Evolutionary conservation across 2,329 filamentous ascomycete genomes (phyloP).

Genomic region (Trichoderma sp.): DNA sequence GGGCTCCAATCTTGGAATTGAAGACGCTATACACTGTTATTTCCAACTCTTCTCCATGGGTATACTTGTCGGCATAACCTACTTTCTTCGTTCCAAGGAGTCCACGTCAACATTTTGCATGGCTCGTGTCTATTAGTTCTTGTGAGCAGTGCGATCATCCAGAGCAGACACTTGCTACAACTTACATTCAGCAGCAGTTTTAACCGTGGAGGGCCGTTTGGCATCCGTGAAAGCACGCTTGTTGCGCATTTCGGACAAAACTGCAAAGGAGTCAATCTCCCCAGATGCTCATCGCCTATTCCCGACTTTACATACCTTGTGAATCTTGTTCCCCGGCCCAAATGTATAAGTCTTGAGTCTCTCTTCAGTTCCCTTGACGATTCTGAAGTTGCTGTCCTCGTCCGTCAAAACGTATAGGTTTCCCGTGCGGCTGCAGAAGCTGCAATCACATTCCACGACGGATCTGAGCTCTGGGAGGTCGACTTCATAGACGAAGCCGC

Average conservation of each 20-base stretch:
- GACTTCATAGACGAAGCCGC: slow-evolving; percentile 50
- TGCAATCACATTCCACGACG: slow-evolving; percentile 62
- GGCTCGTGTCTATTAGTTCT: neutral
- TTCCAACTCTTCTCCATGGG: slow-evolving; percentile 22
- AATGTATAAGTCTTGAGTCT: slow-evolving; percentile 45
- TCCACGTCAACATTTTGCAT: slow-evolving; percentile 30
- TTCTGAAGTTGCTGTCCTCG: slow-evolving; percentile 32
- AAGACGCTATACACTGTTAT: neutral
- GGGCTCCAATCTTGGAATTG: neutral
- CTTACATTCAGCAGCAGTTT: slow-evolving; percentile 21
- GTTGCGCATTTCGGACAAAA: slow-evolving; percentile 53
- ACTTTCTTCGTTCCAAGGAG: slow-evolving; percentile 39
- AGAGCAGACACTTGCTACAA: neutral
- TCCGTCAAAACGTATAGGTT: slow-evolving; percentile 36
- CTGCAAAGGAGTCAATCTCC: slow-evolving; percentile 28
- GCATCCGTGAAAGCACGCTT: slow-evolving; percentile 33
- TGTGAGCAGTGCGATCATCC: neutral
- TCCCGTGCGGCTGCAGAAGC: slow-evolving; percentile 55
- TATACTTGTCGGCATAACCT: slow-evolving; percentile 38
- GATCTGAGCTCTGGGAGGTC: slow-evolving; percentile 55
- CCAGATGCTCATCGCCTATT: neutral
- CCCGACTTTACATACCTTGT: slow-evolving; percentile 37
- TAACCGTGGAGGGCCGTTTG: neutral
- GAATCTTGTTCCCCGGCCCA: slow-evolving; percentile 34
- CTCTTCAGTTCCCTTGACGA: slow-evolving; percentile 45